Percentiles rank a stretch among this genome's conserved stretches.
phyloP scores from a whole-genome alignment of 2,329 filamentous ascomycete species.

The Pestalotiopsis fici region DNA sequence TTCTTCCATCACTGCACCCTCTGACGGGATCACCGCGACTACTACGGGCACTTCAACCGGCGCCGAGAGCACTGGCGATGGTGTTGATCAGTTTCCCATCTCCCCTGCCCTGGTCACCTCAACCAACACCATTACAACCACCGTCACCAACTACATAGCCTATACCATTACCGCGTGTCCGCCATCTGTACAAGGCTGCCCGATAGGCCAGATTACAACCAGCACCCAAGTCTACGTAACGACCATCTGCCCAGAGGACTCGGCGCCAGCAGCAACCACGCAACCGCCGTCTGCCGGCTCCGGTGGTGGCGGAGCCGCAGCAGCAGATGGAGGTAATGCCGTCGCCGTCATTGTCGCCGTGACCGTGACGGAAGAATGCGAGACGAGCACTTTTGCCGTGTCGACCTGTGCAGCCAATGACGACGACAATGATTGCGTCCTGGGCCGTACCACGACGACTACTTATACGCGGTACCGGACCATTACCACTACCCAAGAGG shows the following conservation, averaged over 20 bases:
- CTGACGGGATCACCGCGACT: neutral
- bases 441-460: neutral
- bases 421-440: neutral
- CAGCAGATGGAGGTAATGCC: neutral
- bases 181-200: slow-evolving; percentile 7
- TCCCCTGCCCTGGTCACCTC: slow-evolving; percentile 7
- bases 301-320: neutral
- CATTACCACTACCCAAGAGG: neutral
- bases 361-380: slow-evolving; percentile 15
- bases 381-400: slow-evolving; percentile 17
- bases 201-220: slow-evolving; percentile 15
- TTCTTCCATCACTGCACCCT: neutral
- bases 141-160: slow-evolving; percentile 21
- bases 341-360: neutral
- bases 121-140: slow-evolving; percentile 18
- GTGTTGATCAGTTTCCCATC: neutral
- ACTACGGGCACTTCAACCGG: neutral
- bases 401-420: slow-evolving; percentile 23
- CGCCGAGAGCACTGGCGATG: neutral
- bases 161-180: slow-evolving; percentile 20
- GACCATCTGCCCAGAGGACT: slow-evolving; percentile 20
- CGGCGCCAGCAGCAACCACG: neutral
- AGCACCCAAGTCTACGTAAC: slow-evolving; percentile 19
- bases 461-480: neutral
- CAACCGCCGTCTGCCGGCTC: neutral